Evolutionary conservation across 2,329 filamentous ascomycete species (phyloP).

Genomic region (Trichoderma sp.): DNA sequence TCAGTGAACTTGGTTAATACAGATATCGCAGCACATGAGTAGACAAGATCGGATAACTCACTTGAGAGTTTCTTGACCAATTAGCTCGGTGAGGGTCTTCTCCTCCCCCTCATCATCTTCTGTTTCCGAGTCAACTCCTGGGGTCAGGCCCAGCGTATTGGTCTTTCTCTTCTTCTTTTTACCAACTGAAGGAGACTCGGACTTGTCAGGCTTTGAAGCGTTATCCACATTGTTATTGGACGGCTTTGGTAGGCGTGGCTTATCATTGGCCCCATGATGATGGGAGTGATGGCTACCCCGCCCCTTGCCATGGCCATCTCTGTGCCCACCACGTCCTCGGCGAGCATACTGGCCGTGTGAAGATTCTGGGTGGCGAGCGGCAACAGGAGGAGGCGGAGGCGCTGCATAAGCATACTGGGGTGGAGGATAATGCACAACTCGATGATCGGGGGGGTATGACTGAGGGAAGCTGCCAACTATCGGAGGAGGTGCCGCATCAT

Average conservation of each 20-base stretch:
- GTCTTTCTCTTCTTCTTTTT: constrained; percentile 74
- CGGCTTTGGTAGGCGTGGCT: constrained; percentile 36
- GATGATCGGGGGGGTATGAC: constrained; percentile 46
- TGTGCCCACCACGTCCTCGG: constrained; percentile 36
- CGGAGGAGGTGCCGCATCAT: constrained; percentile 38
- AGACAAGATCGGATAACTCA: constrained; percentile 41
- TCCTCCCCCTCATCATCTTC: constrained; percentile 71
- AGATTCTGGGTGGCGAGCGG: constrained; percentile 38
- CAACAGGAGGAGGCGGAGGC: constrained; percentile 41
- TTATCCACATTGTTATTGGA: constrained; percentile 28
- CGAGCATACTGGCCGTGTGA: constrained; percentile 41
- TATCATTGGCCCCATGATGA: constrained; percentile 48
- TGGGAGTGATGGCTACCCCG: constrained; percentile 42
- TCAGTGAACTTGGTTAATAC: not conserved
- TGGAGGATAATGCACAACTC: constrained; percentile 40
- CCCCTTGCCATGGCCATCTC: constrained; percentile 46
- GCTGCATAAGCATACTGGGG: constrained; percentile 43
- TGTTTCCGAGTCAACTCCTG: constrained; percentile 62
- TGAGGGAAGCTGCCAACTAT: constrained; percentile 42
- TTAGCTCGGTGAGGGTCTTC: constrained; percentile 60
- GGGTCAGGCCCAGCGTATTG: constrained; percentile 71
- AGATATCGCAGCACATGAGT: not conserved
- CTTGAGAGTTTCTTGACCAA: constrained; percentile 58
- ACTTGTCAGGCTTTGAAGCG: constrained; percentile 29
- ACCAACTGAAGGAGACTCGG: constrained; percentile 49